Evolutionary conservation across 441 rosid genomes (phyloP), one percentile per base, ranked within the genome.

Genomic region (Jatropha podagrica): DNA sequence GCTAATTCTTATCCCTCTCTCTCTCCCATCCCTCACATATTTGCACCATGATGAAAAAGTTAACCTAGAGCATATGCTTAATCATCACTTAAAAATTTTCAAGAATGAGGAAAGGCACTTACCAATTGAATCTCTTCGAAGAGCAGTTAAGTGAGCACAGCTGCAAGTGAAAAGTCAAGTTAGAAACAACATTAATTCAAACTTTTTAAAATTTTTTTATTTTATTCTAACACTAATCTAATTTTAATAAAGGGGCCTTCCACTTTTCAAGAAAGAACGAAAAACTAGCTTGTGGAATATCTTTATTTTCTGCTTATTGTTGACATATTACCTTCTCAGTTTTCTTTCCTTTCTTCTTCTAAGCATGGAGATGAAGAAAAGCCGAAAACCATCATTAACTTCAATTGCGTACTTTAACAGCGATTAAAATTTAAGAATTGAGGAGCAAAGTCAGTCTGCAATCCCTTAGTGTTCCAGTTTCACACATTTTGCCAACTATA

Each of bases 81-180:
- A 38, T 27, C 51, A 49, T n/a, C 48, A 69, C 38, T 37, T 51
- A 11, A 32, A 23, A 32, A 46, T 69, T 40, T 68, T 26, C 18
- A 73, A 42, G 62, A 69, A 62, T 5, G 27, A 62, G 32, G 14
- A 76, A 79, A 78, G 48, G 63, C 32, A 54, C 85, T 80, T 83
- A 90, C 99, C 99, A 17, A 96, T 96, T 58, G 96, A 96, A 85
- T 93, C 99, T 88, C 99, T 89, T 65, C 93, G 88, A 23, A 96
- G 90, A 77, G 94, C 93, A 56, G 90, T 92, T 74, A 93, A 87
- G 80, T 93, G 99, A 79, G 99, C 97, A 81, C 97, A 96, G 79
- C 98, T 93, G 93, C 87, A 80, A 69, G 73, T 65, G 73, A 54
- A 68, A 65, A 26, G 17, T 32, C 49, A 38, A 49, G 65, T 71